Evolutionary conservation across 208 protist species (phyloP).

Genomic region (Borovskyia barvae): DNA sequence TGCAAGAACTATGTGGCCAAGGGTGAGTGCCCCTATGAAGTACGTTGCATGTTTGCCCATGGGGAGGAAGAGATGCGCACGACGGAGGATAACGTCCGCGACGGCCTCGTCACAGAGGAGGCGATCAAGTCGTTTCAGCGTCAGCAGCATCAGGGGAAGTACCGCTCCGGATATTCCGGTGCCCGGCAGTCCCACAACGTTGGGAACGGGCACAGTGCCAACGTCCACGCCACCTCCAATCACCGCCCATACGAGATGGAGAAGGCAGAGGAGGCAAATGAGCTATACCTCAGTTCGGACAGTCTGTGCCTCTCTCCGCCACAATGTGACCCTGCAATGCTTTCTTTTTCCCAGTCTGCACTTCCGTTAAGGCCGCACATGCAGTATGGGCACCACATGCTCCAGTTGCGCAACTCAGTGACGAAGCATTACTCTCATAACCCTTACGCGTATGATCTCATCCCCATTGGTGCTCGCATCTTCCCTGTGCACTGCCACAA

Average conservation of each 20-base stretch:
- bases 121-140: conserved; percentile 63
- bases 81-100: conserved; percentile 57
- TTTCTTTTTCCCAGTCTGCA: no score
- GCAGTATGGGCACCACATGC: conserved; percentile 3
- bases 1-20: conserved; percentile 64
- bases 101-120: conserved; percentile 58
- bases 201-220: not conserved
- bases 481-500: conserved; percentile 22
- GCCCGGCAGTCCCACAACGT: conserved; percentile 2
- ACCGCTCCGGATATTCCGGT: conserved; percentile 8
- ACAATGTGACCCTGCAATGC: no score
- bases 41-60: conserved; percentile 80
- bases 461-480: conserved; percentile 27
- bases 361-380: no score
- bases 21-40: conserved; percentile 59
- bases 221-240: not conserved
- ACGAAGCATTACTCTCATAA: conserved; percentile 33
- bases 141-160: conserved; percentile 20
- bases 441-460: conserved; percentile 43
- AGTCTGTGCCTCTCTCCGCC: no score
- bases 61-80: conserved; percentile 70
- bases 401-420: not conserved
- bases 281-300: conserved; percentile 1
- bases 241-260: conserved; percentile 6
- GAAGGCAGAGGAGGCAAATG: not conserved